Conservation (phyloP, 1,139 yeast genomes). For the Arxiozyma telluris region DNA sequence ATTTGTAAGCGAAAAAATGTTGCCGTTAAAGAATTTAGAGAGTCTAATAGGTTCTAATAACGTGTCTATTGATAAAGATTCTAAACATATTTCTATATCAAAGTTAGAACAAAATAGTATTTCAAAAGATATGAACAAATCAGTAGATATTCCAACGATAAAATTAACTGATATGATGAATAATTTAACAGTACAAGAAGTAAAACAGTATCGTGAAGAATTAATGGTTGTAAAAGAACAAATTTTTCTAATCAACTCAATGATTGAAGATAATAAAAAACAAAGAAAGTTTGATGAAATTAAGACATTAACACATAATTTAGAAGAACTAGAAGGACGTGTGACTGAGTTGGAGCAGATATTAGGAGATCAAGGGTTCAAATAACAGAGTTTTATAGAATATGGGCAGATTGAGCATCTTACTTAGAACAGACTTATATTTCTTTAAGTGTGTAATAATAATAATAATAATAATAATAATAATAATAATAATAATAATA, state of each 20-base stretch:
- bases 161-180: constrained; percentile 1
- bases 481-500: no score
- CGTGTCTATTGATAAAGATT: neutral
- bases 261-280: constrained; percentile 53
- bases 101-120: neutral
- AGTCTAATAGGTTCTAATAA: neutral
- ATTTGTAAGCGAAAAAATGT: constrained; percentile 47
- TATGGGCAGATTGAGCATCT: neutral
- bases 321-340: constrained; percentile 48
- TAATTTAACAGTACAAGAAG: constrained; percentile 33
- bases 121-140: neutral
- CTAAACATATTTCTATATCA: neutral
- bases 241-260: constrained; percentile 54
- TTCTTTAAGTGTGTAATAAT: no score
- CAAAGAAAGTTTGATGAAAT: constrained; percentile 74
- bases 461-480: no score
- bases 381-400: constrained; percentile 2
- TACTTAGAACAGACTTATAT: no score
- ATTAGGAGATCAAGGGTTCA: constrained; percentile 62
- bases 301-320: constrained; percentile 48
- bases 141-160: neutral
- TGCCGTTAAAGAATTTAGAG: constrained; percentile 47
- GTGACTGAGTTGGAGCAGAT: constrained; percentile 42
- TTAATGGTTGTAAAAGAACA: constrained; percentile 86
- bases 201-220: constrained; percentile 58